Evolutionary conservation across 2,329 filamentous ascomycete genomes (phyloP).

Genomic region (Thielaviopsis cerberus): DNA sequence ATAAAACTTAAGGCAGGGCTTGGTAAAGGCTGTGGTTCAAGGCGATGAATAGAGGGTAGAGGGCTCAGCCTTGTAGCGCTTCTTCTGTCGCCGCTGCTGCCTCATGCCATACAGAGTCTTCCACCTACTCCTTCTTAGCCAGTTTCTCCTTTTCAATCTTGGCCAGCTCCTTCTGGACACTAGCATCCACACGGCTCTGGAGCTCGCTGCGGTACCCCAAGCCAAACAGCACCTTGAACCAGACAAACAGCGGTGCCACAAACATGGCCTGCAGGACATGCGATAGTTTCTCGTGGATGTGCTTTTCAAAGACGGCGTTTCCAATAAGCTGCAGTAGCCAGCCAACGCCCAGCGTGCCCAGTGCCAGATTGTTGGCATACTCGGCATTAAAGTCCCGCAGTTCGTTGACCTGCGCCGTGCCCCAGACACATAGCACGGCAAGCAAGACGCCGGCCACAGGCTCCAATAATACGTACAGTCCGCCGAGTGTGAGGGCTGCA

Average conservation of each 20-base stretch:
- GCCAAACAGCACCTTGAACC: slow-evolving; percentile 82
- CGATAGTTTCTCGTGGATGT: slow-evolving; percentile 39
- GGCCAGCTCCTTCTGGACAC: slow-evolving; percentile 55
- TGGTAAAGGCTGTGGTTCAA: background rate
- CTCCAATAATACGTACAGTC: slow-evolving; percentile 78
- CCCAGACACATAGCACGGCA: slow-evolving; percentile 55
- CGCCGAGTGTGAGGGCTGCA: slow-evolving; percentile 47
- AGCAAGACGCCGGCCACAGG: slow-evolving; percentile 73
- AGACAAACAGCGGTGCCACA: slow-evolving; percentile 88
- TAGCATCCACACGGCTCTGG: slow-evolving; percentile 59
- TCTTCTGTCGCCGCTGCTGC: background rate
- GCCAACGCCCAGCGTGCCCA: slow-evolving; percentile 49
- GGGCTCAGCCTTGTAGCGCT: background rate
- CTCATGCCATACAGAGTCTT: background rate
- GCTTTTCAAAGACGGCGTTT: slow-evolving; percentile 72
- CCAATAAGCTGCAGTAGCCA: slow-evolving; percentile 88
- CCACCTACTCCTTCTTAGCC: slow-evolving; percentile 29
- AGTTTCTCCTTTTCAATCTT: slow-evolving; percentile 46
- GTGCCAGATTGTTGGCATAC: slow-evolving; percentile 35
- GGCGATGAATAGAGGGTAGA: background rate
- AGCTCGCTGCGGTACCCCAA: slow-evolving; percentile 81
- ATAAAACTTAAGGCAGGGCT: too few species aligned
- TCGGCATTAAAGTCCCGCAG: slow-evolving; percentile 40
- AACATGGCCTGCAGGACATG: slow-evolving; percentile 85
- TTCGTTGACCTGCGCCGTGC: slow-evolving; percentile 58